Conservation (phyloP, 2,329 filamentous ascomycete species). For the Davidsoniella virescens region DNA sequence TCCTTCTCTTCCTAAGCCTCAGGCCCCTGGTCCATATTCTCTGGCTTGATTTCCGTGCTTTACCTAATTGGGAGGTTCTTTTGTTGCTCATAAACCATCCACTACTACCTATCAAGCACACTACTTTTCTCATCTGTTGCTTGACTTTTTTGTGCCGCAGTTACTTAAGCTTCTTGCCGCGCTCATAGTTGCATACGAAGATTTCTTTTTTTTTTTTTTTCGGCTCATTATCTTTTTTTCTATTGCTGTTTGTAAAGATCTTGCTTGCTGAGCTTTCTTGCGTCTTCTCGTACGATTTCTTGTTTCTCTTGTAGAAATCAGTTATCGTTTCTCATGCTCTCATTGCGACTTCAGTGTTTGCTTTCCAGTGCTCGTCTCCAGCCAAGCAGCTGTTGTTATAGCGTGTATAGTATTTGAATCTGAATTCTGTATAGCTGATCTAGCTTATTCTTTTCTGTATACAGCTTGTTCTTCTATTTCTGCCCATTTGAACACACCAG, state of each 20-base stretch:
- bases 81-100: neutral
- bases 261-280: neutral
- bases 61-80: neutral
- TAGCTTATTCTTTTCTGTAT: too few relatives aligned
- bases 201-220: neutral
- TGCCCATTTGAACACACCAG: too few relatives aligned
- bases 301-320: neutral
- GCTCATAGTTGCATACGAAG: neutral
- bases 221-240: neutral
- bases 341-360: too few relatives aligned
- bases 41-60: neutral
- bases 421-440: too few relatives aligned
- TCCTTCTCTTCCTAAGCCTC: too few relatives aligned
- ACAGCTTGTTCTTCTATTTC: too few relatives aligned
- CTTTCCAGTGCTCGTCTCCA: too few relatives aligned
- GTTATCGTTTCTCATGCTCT: neutral
- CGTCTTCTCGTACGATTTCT: neutral
- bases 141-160: neutral
- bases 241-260: neutral
- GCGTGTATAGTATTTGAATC: too few relatives aligned
- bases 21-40: neutral
- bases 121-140: neutral
- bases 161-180: too few relatives aligned
- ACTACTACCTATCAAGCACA: neutral
- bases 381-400: too few relatives aligned